phyloP scores from a whole-genome alignment of 2,329 filamentous ascomycete species.

The Huntiella decipiens region DNA sequence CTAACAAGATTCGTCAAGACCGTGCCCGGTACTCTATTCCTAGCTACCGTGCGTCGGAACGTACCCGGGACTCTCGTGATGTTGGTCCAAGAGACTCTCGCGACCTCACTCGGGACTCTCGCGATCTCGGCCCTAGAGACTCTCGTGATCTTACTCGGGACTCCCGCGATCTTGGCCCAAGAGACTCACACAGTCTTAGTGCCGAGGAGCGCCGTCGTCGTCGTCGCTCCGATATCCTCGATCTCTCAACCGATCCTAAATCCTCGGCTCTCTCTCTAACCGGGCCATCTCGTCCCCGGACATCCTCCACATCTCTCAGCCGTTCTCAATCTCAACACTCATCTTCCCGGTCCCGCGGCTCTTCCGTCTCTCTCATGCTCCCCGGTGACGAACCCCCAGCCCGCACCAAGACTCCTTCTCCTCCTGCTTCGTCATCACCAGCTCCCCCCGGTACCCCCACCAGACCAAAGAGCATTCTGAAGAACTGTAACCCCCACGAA shows the following conservation, averaged over 20 bases:
- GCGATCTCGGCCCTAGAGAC: slow-evolving; percentile 20
- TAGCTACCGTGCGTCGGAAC: not conserved
- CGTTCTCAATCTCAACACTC: not conserved
- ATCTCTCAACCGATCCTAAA: slow-evolving; percentile 12
- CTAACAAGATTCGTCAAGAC: slow-evolving; percentile 5
- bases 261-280: not conserved
- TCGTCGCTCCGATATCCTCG: slow-evolving; percentile 12
- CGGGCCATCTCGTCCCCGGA: not conserved
- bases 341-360: slow-evolving; percentile 4
- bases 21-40: slow-evolving; percentile 6
- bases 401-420: slow-evolving; percentile 2
- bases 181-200: slow-evolving; percentile 13
- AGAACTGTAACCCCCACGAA: slow-evolving; percentile 39
- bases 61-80: not conserved
- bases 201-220: not conserved
- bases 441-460: slow-evolving; percentile 1
- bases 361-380: slow-evolving; percentile 6
- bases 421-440: slow-evolving; percentile 1
- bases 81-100: slow-evolving; percentile 13
- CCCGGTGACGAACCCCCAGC: not conserved
- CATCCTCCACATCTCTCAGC: slow-evolving; percentile 17
- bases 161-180: slow-evolving; percentile 15
- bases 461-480: slow-evolving; percentile 38
- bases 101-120: slow-evolving; percentile 17
- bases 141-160: slow-evolving; percentile 14